Conservation (phyloP, 2,329 filamentous ascomycete species). For the Epichloe coenophiala region DNA sequence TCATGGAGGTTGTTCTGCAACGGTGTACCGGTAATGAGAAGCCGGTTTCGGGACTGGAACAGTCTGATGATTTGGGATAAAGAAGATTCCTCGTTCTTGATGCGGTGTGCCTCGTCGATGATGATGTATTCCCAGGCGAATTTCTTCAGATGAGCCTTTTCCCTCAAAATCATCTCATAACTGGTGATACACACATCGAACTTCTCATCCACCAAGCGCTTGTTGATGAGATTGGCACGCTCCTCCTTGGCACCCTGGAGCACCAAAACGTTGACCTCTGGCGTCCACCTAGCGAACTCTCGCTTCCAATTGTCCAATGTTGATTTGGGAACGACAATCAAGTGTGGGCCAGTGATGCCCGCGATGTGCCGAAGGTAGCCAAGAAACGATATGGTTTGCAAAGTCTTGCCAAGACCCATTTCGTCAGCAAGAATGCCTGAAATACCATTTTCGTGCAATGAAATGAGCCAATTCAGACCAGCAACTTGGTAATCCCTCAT, state of each 20-base stretch:
- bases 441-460: slow-evolving; percentile 95
- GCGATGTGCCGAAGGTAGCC: slow-evolving; percentile 88
- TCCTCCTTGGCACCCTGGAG: slow-evolving; percentile 94
- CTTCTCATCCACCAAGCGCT: slow-evolving; percentile 81
- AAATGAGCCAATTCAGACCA: slow-evolving; percentile 95
- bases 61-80: slow-evolving; percentile 91
- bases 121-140: slow-evolving; percentile 99
- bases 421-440: slow-evolving; percentile 96
- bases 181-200: slow-evolving; percentile 98
- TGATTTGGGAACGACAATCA: slow-evolving; percentile 88
- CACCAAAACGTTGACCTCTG: slow-evolving; percentile 86
- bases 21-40: slow-evolving; percentile 92
- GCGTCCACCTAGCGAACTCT: slow-evolving; percentile 88
- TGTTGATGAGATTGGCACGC: slow-evolving; percentile 74
- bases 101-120: slow-evolving; percentile 93
- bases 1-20: slow-evolving; percentile 97
- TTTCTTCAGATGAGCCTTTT: slow-evolving; percentile 90
- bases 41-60: slow-evolving; percentile 87
- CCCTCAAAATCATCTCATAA: slow-evolving; percentile 98
- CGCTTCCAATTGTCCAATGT: slow-evolving; percentile 98
- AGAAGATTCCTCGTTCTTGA: slow-evolving; percentile 98
- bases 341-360: slow-evolving; percentile 79
- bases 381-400: slow-evolving; percentile 94
- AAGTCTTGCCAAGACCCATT: slow-evolving; percentile 95
- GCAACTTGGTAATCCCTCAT: slow-evolving; percentile 97